Conservation (phyloP, 768 basidiomycete species). For the Inosperma sp. region DNA sequence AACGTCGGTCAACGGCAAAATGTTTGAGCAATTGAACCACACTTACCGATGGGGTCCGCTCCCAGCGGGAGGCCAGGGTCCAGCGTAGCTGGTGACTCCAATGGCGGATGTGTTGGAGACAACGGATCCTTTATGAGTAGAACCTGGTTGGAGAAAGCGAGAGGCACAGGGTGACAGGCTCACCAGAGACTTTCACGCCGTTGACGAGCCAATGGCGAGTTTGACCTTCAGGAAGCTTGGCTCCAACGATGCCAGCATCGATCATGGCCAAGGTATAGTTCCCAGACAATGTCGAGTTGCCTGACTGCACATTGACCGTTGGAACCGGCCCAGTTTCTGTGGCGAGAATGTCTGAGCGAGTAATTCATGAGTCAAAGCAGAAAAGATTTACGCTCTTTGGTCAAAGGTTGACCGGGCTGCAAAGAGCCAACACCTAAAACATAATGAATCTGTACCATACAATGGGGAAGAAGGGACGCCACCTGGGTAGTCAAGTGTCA, state of each 20-base stretch:
- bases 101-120: slow-evolving; percentile 43
- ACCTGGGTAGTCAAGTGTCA: slow-evolving; percentile 49
- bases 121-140: slow-evolving; percentile 20
- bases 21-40: slow-evolving; percentile 7
- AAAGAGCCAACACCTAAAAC: slow-evolving; percentile 41
- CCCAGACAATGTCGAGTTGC: slow-evolving; percentile 43
- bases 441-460: background rate
- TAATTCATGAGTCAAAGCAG: background rate
- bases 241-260: slow-evolving; percentile 66
- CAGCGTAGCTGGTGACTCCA: slow-evolving; percentile 61
- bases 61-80: slow-evolving; percentile 64
- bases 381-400: slow-evolving; percentile 48
- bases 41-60: slow-evolving; percentile 68
- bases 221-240: slow-evolving; percentile 51
- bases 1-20: background rate
- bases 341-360: background rate
- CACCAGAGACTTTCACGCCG: slow-evolving; percentile 48
- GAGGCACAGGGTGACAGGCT: background rate
- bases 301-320: slow-evolving; percentile 45
- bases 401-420: slow-evolving; percentile 54
- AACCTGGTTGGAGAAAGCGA: background rate
- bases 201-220: slow-evolving; percentile 83
- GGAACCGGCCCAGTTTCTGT: slow-evolving; percentile 58
- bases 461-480: slow-evolving; percentile 4
- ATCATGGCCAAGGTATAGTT: slow-evolving; percentile 70